Percentiles rank a stretch among this genome's conserved stretches.
These are phyloP conservation scores for Ligustrum vulgare DNA, from an alignment of 257 asterid species.

Conservation along the genomic window DNA sequence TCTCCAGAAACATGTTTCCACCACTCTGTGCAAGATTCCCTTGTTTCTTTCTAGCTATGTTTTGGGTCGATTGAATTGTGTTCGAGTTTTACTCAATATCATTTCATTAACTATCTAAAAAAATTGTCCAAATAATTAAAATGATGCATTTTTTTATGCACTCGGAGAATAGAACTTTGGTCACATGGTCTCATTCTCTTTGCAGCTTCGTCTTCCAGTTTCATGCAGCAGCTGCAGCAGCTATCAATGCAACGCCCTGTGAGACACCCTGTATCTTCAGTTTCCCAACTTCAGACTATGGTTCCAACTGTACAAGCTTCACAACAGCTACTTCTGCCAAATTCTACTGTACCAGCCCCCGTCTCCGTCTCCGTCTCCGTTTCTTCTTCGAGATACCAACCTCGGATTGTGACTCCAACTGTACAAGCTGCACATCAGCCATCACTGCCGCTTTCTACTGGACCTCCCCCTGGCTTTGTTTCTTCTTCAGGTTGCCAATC, in stretches of 20 bases:
- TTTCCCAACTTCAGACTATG: constrained; percentile 20
- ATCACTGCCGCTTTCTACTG: constrained; percentile 5
- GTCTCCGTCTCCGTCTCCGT: not conserved
- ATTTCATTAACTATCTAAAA: not conserved
- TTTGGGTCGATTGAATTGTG: not conserved
- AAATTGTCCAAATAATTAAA: not conserved
- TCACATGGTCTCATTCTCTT: constrained; percentile 1
- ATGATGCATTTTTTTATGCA: not conserved
- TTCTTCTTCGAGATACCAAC: not conserved
- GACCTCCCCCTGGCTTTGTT: constrained; percentile 24
- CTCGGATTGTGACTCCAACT: constrained; percentile 10
- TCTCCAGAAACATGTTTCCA: not conserved
- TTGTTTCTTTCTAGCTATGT: not conserved
- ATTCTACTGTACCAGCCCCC: not conserved
- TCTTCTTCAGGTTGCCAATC: constrained; percentile 24
- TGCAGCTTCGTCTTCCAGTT: constrained; percentile 44
- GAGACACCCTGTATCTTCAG: constrained; percentile 28
- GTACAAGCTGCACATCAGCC: constrained; percentile 4
- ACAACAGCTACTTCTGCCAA: constrained; percentile 11
- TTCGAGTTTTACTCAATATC: not conserved
- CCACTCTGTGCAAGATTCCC: not conserved
- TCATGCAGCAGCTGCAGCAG: constrained; percentile 46
- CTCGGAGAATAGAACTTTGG: not conserved
- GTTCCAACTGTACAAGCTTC: not conserved
- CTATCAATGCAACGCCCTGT: constrained; percentile 27